These are phyloP conservation scores for Phytophthora ohioensis DNA, from an alignment of 352 stramenopile genomes.

Conservation along the genomic window DNA sequence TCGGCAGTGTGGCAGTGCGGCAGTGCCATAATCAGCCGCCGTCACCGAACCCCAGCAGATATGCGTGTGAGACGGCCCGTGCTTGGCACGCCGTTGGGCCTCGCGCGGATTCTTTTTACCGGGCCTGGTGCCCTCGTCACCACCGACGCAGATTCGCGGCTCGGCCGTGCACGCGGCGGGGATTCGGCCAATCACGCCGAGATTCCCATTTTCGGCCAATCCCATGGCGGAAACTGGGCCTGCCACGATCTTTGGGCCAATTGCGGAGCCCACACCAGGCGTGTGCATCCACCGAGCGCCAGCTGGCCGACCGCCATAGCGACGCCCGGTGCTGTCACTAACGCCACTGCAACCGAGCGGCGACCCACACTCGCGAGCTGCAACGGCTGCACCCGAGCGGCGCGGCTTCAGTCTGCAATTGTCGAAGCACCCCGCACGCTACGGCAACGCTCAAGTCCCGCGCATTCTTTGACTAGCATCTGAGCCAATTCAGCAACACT, in stretches of 20 bases:
- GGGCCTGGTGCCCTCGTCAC: slow-evolving; percentile 8
- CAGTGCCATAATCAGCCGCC: not conserved
- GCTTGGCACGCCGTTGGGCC: slow-evolving; percentile 21
- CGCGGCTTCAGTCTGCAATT: slow-evolving; percentile 47
- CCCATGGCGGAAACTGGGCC: not conserved
- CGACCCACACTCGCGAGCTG: slow-evolving; percentile 13
- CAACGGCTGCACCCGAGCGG: not conserved
- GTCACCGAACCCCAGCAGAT: slow-evolving; percentile 14
- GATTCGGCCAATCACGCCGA: slow-evolving; percentile 25
- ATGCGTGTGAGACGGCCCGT: slow-evolving; percentile 14
- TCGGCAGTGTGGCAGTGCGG: not conserved
- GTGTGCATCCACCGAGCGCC: slow-evolving; percentile 2
- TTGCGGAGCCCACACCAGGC: not conserved
- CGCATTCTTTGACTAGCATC: slow-evolving; percentile 15
- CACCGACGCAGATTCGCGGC: slow-evolving; percentile 31
- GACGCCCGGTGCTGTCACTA: slow-evolving; percentile 23
- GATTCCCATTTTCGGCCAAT: slow-evolving; percentile 28
- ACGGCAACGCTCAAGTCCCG: slow-evolving; percentile 1
- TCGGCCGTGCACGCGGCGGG: slow-evolving; percentile 12
- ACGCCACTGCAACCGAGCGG: slow-evolving; percentile 23
- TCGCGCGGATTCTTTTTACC: slow-evolving; percentile 31
- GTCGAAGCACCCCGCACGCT: slow-evolving; percentile 26
- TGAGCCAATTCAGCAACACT: slow-evolving; percentile 6
- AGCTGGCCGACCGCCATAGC: not conserved
- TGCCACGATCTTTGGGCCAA: slow-evolving; percentile 27